Conservation (phyloP, 139 green algal species). For the Chlorella sp. region DNA sequence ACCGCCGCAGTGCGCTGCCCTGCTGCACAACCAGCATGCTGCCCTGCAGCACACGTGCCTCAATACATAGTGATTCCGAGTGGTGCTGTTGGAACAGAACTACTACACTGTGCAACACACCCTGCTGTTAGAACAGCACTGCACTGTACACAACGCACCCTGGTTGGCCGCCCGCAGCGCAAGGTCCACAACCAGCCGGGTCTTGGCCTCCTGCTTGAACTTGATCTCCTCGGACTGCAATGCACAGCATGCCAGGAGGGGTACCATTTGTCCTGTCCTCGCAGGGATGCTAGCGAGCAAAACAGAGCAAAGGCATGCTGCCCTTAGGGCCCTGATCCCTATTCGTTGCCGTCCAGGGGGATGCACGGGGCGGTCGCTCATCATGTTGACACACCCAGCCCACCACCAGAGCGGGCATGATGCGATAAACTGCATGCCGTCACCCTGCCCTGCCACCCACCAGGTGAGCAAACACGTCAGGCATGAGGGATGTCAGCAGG, state of each 20-base stretch:
- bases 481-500: slow-evolving; percentile 28
- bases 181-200: slow-evolving; percentile 14
- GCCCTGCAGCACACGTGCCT: neutral
- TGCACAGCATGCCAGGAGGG: too few relatives aligned
- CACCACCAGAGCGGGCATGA: too few relatives aligned
- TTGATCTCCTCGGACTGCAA: neutral
- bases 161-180: slow-evolving; percentile 6
- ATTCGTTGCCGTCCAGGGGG: too few relatives aligned
- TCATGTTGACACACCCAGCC: too few relatives aligned
- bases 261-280: too few relatives aligned
- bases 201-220: slow-evolving; percentile 28
- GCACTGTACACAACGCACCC: neutral
- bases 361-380: too few relatives aligned
- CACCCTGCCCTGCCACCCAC: neutral
- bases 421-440: too few relatives aligned
- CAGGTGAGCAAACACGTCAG: neutral
- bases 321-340: too few relatives aligned
- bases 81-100: too few relatives aligned
- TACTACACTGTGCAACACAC: neutral
- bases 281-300: neutral
- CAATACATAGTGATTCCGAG: too few relatives aligned
- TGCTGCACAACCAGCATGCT: neutral
- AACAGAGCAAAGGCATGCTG: neutral
- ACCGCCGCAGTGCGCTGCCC: too few relatives aligned
- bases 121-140: neutral